phyloP scores from a whole-genome alignment of 768 basidiomycete species.

The Termitomyces sp. region DNA sequence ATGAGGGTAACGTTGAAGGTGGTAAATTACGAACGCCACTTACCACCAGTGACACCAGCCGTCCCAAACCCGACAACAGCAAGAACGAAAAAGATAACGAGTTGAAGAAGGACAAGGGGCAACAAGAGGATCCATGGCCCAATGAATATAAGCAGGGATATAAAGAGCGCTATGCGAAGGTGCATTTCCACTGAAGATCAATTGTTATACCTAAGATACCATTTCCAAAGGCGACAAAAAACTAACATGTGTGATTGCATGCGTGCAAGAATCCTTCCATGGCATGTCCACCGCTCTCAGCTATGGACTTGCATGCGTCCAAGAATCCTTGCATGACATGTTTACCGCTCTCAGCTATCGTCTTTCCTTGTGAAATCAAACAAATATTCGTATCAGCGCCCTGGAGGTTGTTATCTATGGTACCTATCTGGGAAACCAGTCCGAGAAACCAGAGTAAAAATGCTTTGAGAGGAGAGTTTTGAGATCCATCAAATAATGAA shows the following conservation, averaged over 20 bases:
- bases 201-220: too few relatives aligned
- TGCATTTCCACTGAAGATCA: conserved; percentile 1
- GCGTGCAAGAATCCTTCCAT: not conserved
- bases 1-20: not conserved
- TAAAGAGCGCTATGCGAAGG: not conserved
- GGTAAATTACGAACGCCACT: not conserved
- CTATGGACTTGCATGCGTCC: too few relatives aligned
- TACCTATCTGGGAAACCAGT: not conserved
- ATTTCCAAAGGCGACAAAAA: not conserved
- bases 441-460: not conserved
- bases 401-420: not conserved
- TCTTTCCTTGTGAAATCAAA: not conserved
- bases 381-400: not conserved
- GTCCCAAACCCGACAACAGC: not conserved
- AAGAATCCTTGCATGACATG: too few relatives aligned
- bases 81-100: not conserved
- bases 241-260: not conserved
- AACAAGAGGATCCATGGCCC: conserved; percentile 1
- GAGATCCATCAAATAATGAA: not conserved
- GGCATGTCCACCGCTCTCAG: not conserved
- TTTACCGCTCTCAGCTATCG: too few relatives aligned
- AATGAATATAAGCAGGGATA: not conserved
- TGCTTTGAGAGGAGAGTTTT: not conserved
- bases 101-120: not conserved
- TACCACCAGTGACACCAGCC: not conserved